These are phyloP conservation scores for Dryadomyces sulphureus DNA, from an alignment of 2,329 filamentous ascomycete genomes.

Conservation along the genomic window DNA sequence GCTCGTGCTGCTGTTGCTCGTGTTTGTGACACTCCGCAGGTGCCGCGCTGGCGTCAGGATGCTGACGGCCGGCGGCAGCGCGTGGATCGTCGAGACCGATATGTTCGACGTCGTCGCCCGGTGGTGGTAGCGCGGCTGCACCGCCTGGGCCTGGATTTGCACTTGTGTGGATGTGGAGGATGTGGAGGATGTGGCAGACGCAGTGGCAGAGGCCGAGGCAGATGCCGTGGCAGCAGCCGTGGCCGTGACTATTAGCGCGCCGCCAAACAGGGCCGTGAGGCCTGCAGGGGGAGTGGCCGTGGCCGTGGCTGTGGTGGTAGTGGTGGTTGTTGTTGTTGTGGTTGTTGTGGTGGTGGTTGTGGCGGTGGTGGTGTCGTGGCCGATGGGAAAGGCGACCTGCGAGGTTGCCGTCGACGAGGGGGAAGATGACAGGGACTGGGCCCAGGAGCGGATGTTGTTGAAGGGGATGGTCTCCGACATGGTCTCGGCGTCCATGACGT, in stretches of 20 bases:
- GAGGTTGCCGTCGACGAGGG: conserved; percentile 8
- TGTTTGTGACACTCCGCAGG: conserved; percentile 6
- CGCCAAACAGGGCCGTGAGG: conserved; percentile 7
- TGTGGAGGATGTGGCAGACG: too few relatives aligned
- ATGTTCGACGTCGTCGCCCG: conserved; percentile 37
- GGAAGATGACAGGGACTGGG: conserved; percentile 5
- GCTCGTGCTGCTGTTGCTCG: too few relatives aligned
- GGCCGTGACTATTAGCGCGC: neutral
- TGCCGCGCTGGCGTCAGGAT: conserved; percentile 32
- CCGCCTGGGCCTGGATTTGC: too few relatives aligned
- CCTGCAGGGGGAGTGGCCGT: conserved; percentile 1
- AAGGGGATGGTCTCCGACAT: conserved; percentile 10
- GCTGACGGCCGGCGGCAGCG: conserved; percentile 53
- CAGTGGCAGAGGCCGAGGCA: neutral
- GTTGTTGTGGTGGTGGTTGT: neutral
- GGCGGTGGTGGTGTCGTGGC: neutral
- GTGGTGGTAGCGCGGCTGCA: conserved; percentile 26
- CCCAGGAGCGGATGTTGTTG: conserved; percentile 12
- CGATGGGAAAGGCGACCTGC: neutral
- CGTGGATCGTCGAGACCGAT: conserved; percentile 36
- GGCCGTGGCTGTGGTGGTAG: too few relatives aligned
- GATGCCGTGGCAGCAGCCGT: neutral
- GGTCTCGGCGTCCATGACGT: conserved; percentile 7
- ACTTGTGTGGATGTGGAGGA: too few relatives aligned
- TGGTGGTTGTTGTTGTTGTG: neutral